These are phyloP conservation scores for Bruguiera gymnorhiza DNA, from an alignment of 345 rosid genomes.

Conservation along the genomic window DNA sequence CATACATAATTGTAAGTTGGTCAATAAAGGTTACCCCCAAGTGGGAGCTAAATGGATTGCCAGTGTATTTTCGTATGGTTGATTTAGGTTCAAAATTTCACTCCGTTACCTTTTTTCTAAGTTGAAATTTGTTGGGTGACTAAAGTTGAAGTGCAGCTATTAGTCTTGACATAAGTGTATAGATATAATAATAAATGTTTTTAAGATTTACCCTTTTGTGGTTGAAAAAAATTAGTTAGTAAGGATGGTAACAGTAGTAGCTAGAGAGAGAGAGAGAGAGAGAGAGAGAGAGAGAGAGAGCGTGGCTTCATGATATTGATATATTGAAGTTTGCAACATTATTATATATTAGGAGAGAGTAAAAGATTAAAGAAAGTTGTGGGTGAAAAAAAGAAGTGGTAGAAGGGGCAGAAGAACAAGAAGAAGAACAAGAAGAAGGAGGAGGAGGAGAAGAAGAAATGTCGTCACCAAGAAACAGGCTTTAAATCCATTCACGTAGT, in stretches of 20 bases:
- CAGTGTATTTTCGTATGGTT: too few species aligned
- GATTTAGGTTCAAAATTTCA: too few species aligned
- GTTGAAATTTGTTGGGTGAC: too few species aligned
- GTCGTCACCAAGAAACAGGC: conserved; percentile 41
- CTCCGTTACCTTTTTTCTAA: too few species aligned
- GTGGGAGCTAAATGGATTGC: too few species aligned
- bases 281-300: conserved; percentile 34
- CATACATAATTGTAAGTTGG: too few species aligned
- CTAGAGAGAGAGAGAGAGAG: conserved; percentile 29
- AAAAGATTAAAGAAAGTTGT: neutral
- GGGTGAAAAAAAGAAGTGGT: conserved; percentile 4
- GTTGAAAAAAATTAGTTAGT: conserved; percentile 17
- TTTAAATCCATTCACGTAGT: conserved; percentile 46
- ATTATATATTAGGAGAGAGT: neutral
- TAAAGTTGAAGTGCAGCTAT: too few species aligned
- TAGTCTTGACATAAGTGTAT: too few species aligned
- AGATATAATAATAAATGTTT: too few species aligned
- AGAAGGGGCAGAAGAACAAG: conserved; percentile 1
- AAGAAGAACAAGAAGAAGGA: conserved; percentile 1
- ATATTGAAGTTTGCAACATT: conserved; percentile 36
- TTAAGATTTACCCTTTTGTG: neutral
- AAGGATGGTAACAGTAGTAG: conserved; percentile 17
- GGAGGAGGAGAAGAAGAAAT: conserved; percentile 30
- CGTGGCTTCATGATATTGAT: conserved; percentile 24
- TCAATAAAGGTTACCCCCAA: too few species aligned